Conservation (phyloP, 371 early-diverging fungal species). For the Rhizopus sp. region DNA sequence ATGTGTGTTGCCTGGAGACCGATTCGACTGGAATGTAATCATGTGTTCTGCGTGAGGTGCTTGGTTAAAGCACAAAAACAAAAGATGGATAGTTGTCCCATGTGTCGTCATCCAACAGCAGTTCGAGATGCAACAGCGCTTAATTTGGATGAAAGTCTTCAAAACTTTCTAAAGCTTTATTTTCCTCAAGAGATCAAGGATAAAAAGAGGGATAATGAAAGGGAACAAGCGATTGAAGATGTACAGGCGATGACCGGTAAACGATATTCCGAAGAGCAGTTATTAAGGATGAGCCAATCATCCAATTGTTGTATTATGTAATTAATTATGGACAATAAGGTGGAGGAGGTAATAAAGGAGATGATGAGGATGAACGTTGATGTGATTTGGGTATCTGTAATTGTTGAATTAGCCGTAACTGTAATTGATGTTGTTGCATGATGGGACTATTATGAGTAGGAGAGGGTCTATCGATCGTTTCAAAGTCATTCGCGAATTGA, state of each 20-base stretch:
- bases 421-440: slow-evolving; percentile 30
- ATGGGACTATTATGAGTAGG: slow-evolving; percentile 18
- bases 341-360: slow-evolving; percentile 25
- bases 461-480: slow-evolving; percentile 8
- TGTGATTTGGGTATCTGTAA: background rate
- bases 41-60: slow-evolving; percentile 77
- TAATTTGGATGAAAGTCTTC: slow-evolving; percentile 63
- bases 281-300: slow-evolving; percentile 33
- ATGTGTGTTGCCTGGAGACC: slow-evolving; percentile 71
- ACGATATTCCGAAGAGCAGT: slow-evolving; percentile 39
- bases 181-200: slow-evolving; percentile 76
- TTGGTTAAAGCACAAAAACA: slow-evolving; percentile 71
- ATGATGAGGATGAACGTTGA: slow-evolving; percentile 9
- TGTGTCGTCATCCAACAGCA: slow-evolving; percentile 67
- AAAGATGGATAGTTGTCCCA: slow-evolving; percentile 66
- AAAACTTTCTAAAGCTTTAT: slow-evolving; percentile 69
- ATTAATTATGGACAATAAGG: slow-evolving; percentile 21
- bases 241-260: slow-evolving; percentile 59
- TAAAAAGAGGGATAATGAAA: slow-evolving; percentile 65
- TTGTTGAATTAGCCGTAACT: slow-evolving; percentile 19
- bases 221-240: slow-evolving; percentile 67
- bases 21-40: slow-evolving; percentile 69
- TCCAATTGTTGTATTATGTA: slow-evolving; percentile 44
- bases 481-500: slow-evolving; percentile 27
- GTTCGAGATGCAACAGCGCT: slow-evolving; percentile 56